Base-by-base conservation (phyloP, 2,329 filamentous ascomycete genomes). In the Claviceps humidiphila region DNA sequence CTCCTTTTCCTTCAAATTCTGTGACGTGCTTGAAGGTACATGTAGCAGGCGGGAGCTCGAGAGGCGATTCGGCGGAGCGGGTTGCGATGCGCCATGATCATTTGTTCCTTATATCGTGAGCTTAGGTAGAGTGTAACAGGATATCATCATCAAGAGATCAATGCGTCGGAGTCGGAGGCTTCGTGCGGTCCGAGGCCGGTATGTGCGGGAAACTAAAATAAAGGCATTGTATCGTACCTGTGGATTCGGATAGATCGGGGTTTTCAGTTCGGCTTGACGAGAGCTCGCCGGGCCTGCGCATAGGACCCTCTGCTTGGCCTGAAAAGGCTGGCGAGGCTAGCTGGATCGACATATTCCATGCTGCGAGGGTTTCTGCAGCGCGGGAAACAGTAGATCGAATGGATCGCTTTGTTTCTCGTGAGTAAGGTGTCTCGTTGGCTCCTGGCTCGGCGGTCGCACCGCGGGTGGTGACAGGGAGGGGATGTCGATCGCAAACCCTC, bases 11-110 rank as follows among this genome's bases (percentile, higher is more conserved):
- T 64, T 68, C 53, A 53, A 60, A 60, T 60, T 62, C 55, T 66
- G 66, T 47, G 81, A 81, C 60, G 82, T 84, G 60, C 81, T 84
- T 51, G 82, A 85, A 58, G 84, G 78, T 61, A 65, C 85, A 58
- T 84, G 78, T 61, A 65, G 59, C 24, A 63, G 49, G 51, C 63
- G 61, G 51, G 60, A 46, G n/a, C 56, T 59, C 34, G 58, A 54
- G 7, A 55, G 53, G 37, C 54, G 55, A 46, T 47, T 53, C 48
- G 57, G 53, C 34, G 56, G 52, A 26, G 53, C 53, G 14, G 53
- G 41, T 16, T 54, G 56, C 30, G 40, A 48, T 39, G 50, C 42
- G 51, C 45, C 44, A 47, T 53, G 49, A 5, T 49, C 44, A 30
- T 51, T 51, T 49, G 45, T 51, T 42, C 49, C 54, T 55, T 39